Evolutionary conservation across 1,139 yeast genomes (phyloP), one percentile per base, ranked within the genome.

Genomic region (Komagataea norvegica): DNA sequence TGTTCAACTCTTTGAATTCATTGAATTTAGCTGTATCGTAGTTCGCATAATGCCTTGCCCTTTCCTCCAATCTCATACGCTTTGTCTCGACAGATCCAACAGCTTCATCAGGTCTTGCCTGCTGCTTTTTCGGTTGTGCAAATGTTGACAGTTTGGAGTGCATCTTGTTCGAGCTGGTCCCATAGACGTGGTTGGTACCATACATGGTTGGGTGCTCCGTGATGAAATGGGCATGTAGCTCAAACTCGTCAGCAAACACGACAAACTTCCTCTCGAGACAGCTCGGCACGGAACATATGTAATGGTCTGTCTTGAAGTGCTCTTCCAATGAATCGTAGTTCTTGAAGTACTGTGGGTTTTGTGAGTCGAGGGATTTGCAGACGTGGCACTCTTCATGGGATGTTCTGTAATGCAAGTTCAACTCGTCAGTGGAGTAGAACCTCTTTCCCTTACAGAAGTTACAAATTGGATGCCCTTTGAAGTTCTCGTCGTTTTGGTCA

Each of bases 181-280:
- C 76, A 37, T 70, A 59, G 0, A 71, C 64, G 18, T 68, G 52
- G 35, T 68, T 70, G 2, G 72, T 71, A n/a, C 76, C 71, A 37
- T 59, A 49, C 48, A 67, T 49, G 4, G 76, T 74, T 5, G 89
- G 82, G 60, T 91, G 98, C 47, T 83, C 91, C 47, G 78, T 77
- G 36, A 87, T 64, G 80, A 87, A 81, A 59, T 91, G 98, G 2
- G 94, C 93, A 36, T 86, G 81, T 37, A 91, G 66, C 52, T 88
- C 97, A 45, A 88, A 64, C 42, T 86, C 94, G 47, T 88, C 91
- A 22, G 81, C 73, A 56, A 91, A 91, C 1, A 91, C 98, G 25
- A 93, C 93, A 62, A 91, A 89, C 57, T 86, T 82, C 57, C 84
- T 78, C 41, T 89, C 97, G 36, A 89, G 63, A 62, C 99, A 91